phyloP scores from a whole-genome alignment of 108 stramenopile species.

The Chaetoceros tenuissimus region DNA sequence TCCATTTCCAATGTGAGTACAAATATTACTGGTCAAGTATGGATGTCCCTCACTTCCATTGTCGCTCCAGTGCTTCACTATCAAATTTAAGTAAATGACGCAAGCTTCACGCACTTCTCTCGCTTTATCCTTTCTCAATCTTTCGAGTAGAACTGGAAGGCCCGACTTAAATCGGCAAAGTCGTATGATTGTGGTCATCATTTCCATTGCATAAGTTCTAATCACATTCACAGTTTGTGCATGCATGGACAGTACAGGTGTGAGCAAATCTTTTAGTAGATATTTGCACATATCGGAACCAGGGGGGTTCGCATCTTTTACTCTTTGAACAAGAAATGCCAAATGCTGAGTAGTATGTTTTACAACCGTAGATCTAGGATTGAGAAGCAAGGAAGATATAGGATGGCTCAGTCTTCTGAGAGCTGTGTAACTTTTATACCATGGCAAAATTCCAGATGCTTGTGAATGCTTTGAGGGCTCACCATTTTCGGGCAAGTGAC shows the following conservation, averaged over 20 bases:
- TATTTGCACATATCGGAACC: constrained; percentile 16
- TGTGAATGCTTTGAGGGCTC: constrained; percentile 5
- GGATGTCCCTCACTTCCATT: constrained; percentile 8
- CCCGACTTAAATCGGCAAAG: constrained; percentile 61
- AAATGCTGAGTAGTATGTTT: constrained; percentile 58
- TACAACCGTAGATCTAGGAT: constrained; percentile 70
- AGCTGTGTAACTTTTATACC: constrained; percentile 54
- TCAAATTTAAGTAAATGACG: constrained; percentile 47
- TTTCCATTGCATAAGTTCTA: constrained; percentile 47
- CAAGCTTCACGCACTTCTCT: constrained; percentile 74
- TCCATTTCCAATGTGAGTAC: constrained; percentile 44
- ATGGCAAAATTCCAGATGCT: constrained; percentile 16
- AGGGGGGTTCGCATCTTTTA: constrained; percentile 21
- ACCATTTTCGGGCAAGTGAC: constrained; percentile 36
- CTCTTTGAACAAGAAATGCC: constrained; percentile 21
- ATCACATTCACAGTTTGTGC: constrained; percentile 77
- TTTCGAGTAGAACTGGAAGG: constrained; percentile 57
- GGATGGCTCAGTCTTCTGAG: constrained; percentile 54
- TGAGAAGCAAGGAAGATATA: constrained; percentile 43
- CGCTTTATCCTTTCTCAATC: constrained; percentile 56
- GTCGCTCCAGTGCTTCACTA: constrained; percentile 47
- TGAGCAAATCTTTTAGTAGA: constrained; percentile 67
- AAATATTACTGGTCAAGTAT: constrained; percentile 40
- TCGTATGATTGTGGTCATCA: constrained; percentile 40
- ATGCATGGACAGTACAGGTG: constrained; percentile 49